phyloP scores from a whole-genome alignment of 2,329 filamentous ascomycete genomes.

The Curvularia hawaiiensis region DNA sequence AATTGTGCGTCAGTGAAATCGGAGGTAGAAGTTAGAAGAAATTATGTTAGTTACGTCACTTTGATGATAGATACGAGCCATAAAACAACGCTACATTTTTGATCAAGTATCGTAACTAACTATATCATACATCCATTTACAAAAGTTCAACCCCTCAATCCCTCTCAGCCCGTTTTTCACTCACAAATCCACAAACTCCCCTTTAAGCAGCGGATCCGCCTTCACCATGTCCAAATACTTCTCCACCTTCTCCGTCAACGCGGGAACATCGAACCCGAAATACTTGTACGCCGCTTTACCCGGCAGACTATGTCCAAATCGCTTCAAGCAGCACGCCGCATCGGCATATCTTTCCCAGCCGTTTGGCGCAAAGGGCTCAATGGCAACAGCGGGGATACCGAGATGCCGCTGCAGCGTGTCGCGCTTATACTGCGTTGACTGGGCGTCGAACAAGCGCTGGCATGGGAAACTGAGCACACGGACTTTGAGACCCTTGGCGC shows the following conservation, averaged over 20 bases:
- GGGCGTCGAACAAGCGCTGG: constrained; percentile 56
- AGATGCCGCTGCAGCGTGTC: constrained; percentile 51
- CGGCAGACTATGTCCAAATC: constrained; percentile 62
- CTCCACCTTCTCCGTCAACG: constrained; percentile 51
- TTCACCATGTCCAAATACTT: constrained; percentile 45
- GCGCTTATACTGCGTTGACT: constrained; percentile 54
- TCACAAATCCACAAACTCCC: constrained; percentile 43
- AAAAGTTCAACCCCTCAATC: neutral
- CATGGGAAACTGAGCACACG: constrained; percentile 59
- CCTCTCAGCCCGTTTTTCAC: too few relatives aligned
- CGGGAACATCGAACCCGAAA: constrained; percentile 52
- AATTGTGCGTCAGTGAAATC: too few relatives aligned
- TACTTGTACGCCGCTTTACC: constrained; percentile 61
- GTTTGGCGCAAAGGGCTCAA: constrained; percentile 64
- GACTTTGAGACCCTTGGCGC: constrained; percentile 48
- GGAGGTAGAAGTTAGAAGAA: neutral
- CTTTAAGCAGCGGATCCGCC: constrained; percentile 41
- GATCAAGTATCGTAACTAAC: neutral
- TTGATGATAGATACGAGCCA: neutral
- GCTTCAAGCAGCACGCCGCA: constrained; percentile 59
- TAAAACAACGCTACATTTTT: neutral
- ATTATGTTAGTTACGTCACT: neutral
- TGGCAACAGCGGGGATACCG: constrained; percentile 57
- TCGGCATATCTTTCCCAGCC: constrained; percentile 67
- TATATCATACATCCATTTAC: neutral